Base-by-base conservation (phyloP, 2,329 filamentous ascomycete species). In the Penicillium sp. region DNA sequence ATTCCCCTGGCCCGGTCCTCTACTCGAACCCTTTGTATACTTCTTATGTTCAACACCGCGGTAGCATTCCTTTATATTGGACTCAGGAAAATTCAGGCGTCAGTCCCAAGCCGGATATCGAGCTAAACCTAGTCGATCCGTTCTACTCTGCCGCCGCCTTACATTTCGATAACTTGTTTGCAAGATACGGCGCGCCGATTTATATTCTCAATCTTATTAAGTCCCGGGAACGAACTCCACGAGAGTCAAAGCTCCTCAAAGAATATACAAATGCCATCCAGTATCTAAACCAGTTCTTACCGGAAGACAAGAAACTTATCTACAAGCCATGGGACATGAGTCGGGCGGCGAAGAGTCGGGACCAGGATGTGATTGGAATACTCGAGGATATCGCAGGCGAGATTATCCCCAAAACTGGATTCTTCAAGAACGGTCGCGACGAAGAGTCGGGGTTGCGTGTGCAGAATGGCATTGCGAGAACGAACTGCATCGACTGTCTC, bases 311-410 rank as follows among this genome's bases (percentile, higher is more conserved):
- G 72, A 92, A 92, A 73, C 96, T 99, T 56, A 87, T 94, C 9
- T 94, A 99, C 76, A 92, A 95, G 70, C 93, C 94, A 3, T 99
- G 95, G 88, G 95, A 99, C 74, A 99, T 99, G 95, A 97, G 93
- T 64, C 86, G 95, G 62, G 94, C 95, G 5, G 92, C 94, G 19
- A 99, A 99, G 78, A 89, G 90, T 69, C 89, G 91, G 41, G 93
- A 95, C 61, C 91, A 96, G 71, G 93, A 99, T 79, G 95, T 99
- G 2, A 98, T 99, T 68, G 90, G 90, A 26, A 96, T 91, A 1
- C 84, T 99, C 3, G 95, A 99, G 75, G 84, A 85, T 58, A 97
- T 98, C 68, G 93, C 93, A 1, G 92, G 96, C 72, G 90, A 93
- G 29, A 92, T 98, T 0, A 84, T 99, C 49, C 86, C 86, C 1